Conservation (phyloP, 1,284 basidiomycete species). For the Marasmius sp. region DNA sequence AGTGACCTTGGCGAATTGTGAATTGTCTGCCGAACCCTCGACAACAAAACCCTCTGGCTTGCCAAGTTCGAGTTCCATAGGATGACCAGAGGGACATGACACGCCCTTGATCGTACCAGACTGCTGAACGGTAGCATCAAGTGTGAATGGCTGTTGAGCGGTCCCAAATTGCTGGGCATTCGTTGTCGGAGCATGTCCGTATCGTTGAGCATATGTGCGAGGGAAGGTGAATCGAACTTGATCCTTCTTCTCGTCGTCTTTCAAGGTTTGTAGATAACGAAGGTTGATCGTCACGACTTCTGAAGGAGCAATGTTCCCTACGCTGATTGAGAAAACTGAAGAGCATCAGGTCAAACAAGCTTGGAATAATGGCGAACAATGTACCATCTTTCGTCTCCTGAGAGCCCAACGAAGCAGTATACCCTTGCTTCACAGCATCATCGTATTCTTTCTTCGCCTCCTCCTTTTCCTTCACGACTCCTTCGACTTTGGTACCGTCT, state of each 20-base stretch:
- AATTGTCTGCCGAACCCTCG: not conserved
- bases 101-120: conserved; percentile 5
- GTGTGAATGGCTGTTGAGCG: not conserved
- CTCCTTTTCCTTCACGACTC: conserved; percentile 9
- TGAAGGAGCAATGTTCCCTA: conserved; percentile 7
- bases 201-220: conserved; percentile 7
- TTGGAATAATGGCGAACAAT: not conserved
- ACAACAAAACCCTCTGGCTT: conserved; percentile 3
- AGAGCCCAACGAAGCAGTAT: conserved; percentile 5
- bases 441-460: conserved; percentile 7
- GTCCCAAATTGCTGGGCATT: not conserved
- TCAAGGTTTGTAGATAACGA: conserved; percentile 7
- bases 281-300: conserved; percentile 13
- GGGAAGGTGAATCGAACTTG: conserved; percentile 7
- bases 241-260: conserved; percentile 12
- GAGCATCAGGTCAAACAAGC: not conserved
- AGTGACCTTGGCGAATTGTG: conserved; percentile 4
- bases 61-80: conserved; percentile 6
- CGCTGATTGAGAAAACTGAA: conserved; percentile 8
- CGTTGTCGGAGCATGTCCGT: conserved; percentile 4
- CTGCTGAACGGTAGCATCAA: conserved; percentile 5
- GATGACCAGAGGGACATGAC: conserved; percentile 10
- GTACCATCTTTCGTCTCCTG: conserved; percentile 9
- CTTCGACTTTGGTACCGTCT: conserved; percentile 9
- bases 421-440: not conserved